Evolutionary conservation across 2,329 filamentous ascomycete species (phyloP), one percentile per base, ranked within the genome.

Genomic region (Fusarium staphyleae): DNA sequence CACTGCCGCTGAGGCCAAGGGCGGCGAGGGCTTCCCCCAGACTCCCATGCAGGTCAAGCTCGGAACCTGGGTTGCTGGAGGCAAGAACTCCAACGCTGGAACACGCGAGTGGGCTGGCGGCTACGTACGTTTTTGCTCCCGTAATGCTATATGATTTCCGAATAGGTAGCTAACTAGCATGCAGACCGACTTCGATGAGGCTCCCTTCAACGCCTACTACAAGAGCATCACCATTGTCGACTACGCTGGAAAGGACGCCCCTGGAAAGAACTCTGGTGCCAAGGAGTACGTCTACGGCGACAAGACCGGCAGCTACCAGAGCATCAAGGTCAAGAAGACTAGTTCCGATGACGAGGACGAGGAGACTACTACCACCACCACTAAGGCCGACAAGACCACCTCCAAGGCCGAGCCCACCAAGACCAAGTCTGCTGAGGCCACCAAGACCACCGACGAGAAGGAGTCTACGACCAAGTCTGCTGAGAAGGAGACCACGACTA

Each of bases 21-120:
- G 77, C 43, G 85, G 82, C 41, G 71, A 75, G 50, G 80, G 81
- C 61, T 90, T 84, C 77, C 88, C 88, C 39, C 88, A 91, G 78
- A 89, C 87, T 9, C 88, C 88, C 42, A 87, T 88, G 83, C 83
- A 87, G 71, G 71, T 91, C 67, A 87, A 86, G 73, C 73, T 91
- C 37, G 88, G 88, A 59, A 82, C 83, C 62, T 90, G 87, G 87
- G 82, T 85, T 40, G 84, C 78, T 46, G 84, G 84, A 49, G 75
- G 81, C 65, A 73, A 76, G 53, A 72, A 76, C 59, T 88, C 90
- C 63, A 70, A 83, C 29, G 72, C 82, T 52, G 91, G 91, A 55
- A 95, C 91, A 28, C 88, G 92, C 55, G 62, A 81, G 54, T 88
- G 86, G 86, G 84, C 85, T 49, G 88, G 87, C 60, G 88, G 88